A percentile compares a stretch with the other conserved stretches of the same genome.
These are phyloP conservation scores for Cryptosporidium muris DNA, from an alignment of 169 alveolate species.

Conservation along the genomic window DNA sequence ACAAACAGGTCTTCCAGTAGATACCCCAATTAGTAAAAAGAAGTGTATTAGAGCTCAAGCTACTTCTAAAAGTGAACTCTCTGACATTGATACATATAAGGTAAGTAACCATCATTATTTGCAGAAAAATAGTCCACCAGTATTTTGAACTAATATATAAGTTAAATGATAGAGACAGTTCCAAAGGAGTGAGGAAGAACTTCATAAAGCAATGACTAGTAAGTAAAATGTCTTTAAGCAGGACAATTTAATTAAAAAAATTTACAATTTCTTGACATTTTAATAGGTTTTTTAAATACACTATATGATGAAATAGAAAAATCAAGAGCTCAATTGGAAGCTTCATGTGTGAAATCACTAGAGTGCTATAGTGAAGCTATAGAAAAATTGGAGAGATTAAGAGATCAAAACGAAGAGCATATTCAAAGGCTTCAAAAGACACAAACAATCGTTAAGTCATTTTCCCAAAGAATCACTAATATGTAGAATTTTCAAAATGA, in stretches of 20 bases:
- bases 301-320: slow-evolving; percentile 61
- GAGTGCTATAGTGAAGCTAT: slow-evolving; percentile 38
- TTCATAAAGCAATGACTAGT: slow-evolving; percentile 69
- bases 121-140: not conserved
- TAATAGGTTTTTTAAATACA: slow-evolving; percentile 41
- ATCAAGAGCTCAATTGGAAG: slow-evolving; percentile 48
- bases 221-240: slow-evolving; percentile 1
- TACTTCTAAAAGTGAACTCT: not conserved
- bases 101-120: slow-evolving; percentile 7
- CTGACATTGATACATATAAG: slow-evolving; percentile 37
- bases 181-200: slow-evolving; percentile 21
- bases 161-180: slow-evolving; percentile 11
- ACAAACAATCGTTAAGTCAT: slow-evolving; percentile 41
- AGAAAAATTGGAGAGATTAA: slow-evolving; percentile 40
- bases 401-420: slow-evolving; percentile 42
- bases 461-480: slow-evolving; percentile 39
- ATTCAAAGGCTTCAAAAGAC: slow-evolving; percentile 31
- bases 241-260: not conserved
- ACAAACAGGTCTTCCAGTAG: not conserved
- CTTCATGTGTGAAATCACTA: slow-evolving; percentile 48
- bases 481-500: not conserved
- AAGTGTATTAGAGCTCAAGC: slow-evolving; percentile 9
- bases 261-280: not conserved
- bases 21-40: slow-evolving; percentile 26
- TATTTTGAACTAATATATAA: not conserved